Percentiles rank a stretch among this genome's conserved stretches.
phyloP scores from a whole-genome alignment of 1,284 basidiomycete genomes.

The Testicularia cyperi region DNA sequence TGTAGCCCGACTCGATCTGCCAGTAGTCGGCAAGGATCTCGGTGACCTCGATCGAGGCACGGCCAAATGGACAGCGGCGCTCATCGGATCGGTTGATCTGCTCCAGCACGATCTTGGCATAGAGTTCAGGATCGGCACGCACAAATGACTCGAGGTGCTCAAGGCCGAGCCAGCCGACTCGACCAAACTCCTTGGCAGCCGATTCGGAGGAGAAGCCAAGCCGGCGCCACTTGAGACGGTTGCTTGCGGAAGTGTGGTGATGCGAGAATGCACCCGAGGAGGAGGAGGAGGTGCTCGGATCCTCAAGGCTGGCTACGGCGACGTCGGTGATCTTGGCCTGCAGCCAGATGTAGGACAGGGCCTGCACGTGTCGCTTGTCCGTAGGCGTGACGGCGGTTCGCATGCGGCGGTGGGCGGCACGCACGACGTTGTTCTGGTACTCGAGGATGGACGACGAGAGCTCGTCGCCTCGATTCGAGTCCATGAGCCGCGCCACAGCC shows the following conservation, averaged over 20 bases:
- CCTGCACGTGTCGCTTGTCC: constrained; percentile 49
- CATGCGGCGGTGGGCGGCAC: constrained; percentile 78
- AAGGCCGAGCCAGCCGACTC: constrained; percentile 69
- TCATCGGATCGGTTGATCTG: constrained; percentile 76
- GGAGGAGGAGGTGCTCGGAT: no score
- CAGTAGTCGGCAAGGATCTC: constrained; percentile 63
- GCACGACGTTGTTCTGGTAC: constrained; percentile 84
- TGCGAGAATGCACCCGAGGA: constrained; percentile 62
- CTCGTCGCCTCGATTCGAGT: constrained; percentile 80
- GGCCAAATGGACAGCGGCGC: constrained; percentile 80
- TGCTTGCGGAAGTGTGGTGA: constrained; percentile 35
- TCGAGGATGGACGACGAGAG: constrained; percentile 82
- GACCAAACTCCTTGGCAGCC: constrained; percentile 76
- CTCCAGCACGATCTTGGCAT: constrained; percentile 82
- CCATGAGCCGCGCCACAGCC: constrained; percentile 68
- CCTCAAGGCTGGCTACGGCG: constrained; percentile 69
- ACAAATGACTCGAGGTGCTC: constrained; percentile 78
- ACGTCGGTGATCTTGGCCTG: constrained; percentile 54
- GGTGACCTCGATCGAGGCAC: constrained; percentile 81
- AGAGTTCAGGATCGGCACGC: constrained; percentile 73
- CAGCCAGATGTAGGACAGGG: constrained; percentile 52
- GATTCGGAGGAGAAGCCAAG: constrained; percentile 79
- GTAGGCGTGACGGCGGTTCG: constrained; percentile 67
- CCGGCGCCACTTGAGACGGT: constrained; percentile 71
- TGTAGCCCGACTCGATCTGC: constrained; percentile 65